phyloP scores from a whole-genome alignment of 257 asterid species.

The Lantana camara region DNA sequence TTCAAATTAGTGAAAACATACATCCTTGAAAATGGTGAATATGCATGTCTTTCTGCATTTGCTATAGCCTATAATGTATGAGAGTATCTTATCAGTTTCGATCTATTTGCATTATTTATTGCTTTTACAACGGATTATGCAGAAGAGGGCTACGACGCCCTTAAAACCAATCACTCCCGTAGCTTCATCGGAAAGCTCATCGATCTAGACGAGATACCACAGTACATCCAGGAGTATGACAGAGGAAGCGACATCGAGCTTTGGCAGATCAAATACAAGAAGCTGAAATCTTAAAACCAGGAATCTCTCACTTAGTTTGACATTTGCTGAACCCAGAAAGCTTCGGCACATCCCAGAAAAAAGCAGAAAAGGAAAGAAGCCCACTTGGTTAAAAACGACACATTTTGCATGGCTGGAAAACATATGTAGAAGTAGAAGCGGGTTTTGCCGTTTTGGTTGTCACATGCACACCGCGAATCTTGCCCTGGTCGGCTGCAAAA shows the following conservation, averaged over 20 bases:
- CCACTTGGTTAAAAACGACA: background rate
- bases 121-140: conserved; percentile 28
- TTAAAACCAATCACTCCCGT: conserved; percentile 20
- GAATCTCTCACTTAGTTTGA: background rate
- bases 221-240: conserved; percentile 60
- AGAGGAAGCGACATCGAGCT: conserved; percentile 84
- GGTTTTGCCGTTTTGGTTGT: conserved; percentile 9
- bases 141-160: conserved; percentile 45
- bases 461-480: conserved; percentile 32
- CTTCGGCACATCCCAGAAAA: conserved; percentile 6
- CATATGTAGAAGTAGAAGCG: background rate
- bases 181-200: conserved; percentile 57
- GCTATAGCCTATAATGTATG: too few relatives aligned
- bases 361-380: background rate
- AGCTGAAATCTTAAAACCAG: conserved; percentile 18
- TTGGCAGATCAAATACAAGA: conserved; percentile 66
- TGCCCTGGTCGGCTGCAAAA: conserved; percentile 17
- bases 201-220: conserved; percentile 64
- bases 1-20: too few relatives aligned
- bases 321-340: background rate
- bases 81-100: too few relatives aligned
- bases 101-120: conserved; percentile 1
- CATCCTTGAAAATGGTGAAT: too few relatives aligned
- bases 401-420: conserved; percentile 18
- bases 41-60: too few relatives aligned